Conservation (phyloP, 2,329 filamentous ascomycete genomes). For the Mycosphaerella sp. region DNA sequence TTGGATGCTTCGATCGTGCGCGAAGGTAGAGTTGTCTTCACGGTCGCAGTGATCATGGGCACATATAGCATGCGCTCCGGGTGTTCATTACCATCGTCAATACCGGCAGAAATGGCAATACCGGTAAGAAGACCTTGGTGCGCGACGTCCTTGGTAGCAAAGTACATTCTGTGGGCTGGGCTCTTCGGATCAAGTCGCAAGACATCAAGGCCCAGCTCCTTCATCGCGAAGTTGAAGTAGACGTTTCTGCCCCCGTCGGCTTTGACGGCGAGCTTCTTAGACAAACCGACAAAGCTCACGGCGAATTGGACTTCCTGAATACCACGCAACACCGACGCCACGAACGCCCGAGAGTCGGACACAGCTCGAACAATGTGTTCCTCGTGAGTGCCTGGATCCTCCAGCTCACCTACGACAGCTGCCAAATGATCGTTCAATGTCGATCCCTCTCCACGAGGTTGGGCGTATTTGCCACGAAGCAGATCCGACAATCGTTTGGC, state of each 20-base stretch:
- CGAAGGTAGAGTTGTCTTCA: slow-evolving; percentile 88
- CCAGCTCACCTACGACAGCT: slow-evolving; percentile 68
- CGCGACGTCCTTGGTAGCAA: slow-evolving; percentile 83
- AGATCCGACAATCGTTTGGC: slow-evolving; percentile 54
- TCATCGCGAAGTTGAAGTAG: slow-evolving; percentile 83
- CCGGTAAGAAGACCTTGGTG: slow-evolving; percentile 91
- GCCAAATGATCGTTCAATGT: slow-evolving; percentile 53
- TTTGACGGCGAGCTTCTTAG: slow-evolving; percentile 67
- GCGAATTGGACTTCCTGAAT: slow-evolving; percentile 97
- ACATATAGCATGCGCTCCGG: slow-evolving; percentile 86
- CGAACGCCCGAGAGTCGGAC: slow-evolving; percentile 87
- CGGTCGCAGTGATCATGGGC: slow-evolving; percentile 92
- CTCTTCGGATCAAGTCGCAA: slow-evolving; percentile 87
- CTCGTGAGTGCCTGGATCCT: slow-evolving; percentile 59
- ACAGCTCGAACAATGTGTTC: slow-evolving; percentile 73
- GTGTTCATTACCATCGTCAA: slow-evolving; percentile 83
- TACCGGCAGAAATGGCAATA: slow-evolving; percentile 82
- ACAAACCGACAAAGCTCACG: slow-evolving; percentile 81
- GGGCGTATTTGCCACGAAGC: slow-evolving; percentile 38
- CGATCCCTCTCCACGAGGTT: slow-evolving; percentile 29
- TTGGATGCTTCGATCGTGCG: slow-evolving; percentile 80
- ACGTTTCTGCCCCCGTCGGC: slow-evolving; percentile 64
- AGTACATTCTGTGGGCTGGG: slow-evolving; percentile 97
- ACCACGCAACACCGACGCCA: slow-evolving; percentile 80
- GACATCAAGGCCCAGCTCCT: slow-evolving; percentile 90